Evolutionary conservation across 345 rosid species (phyloP).

Genomic region (Lenwebbia sp.): DNA sequence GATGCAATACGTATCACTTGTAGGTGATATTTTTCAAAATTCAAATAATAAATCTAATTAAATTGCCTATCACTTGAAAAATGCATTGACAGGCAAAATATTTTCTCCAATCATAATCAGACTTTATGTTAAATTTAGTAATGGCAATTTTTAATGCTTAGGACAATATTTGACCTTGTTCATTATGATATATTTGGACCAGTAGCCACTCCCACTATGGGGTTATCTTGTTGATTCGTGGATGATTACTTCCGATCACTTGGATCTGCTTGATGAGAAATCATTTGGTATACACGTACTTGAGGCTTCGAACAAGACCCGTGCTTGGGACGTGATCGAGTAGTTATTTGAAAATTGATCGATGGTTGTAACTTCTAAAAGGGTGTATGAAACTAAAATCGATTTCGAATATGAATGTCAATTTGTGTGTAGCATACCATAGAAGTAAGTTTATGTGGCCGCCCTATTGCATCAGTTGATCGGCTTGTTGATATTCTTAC

Average conservation of each 20-base stretch:
- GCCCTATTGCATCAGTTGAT: neutral
- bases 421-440: accelerated
- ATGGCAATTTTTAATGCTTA: neutral
- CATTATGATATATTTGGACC: neutral
- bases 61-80: neutral
- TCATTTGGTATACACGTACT: neutral
- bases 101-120: neutral
- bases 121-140: neutral
- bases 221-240: neutral
- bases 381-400: neutral
- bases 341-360: neutral
- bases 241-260: neutral
- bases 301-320: neutral
- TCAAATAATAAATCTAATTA: neutral
- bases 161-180: neutral
- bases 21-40: neutral
- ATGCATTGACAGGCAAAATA: neutral
- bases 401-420: neutral
- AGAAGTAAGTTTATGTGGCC: neutral
- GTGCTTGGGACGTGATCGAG: neutral
- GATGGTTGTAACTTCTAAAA: neutral
- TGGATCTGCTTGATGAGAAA: neutral
- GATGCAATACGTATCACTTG: neutral
- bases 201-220: no score
- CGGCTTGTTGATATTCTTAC: neutral